These are phyloP conservation scores for Cryphonectria parasitica DNA, from an alignment of 2,329 filamentous ascomycete species.

Conservation along the genomic window DNA sequence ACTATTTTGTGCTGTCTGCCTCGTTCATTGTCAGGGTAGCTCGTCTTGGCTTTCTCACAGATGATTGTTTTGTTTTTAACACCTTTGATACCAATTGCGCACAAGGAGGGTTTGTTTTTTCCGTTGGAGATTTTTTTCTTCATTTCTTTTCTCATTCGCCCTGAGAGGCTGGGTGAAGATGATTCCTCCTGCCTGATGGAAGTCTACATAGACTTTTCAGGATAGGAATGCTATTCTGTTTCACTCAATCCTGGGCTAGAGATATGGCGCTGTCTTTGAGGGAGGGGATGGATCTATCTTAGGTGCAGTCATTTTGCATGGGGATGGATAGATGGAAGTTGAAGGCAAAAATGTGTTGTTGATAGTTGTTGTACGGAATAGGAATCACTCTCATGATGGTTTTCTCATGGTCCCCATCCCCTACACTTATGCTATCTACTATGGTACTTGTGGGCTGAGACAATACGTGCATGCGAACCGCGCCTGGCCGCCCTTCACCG, in stretches of 20 bases:
- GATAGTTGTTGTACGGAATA: neutral
- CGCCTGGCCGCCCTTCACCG: neutral
- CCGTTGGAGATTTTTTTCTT: neutral
- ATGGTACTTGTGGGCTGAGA: neutral
- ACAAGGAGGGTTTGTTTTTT: constrained; percentile 9
- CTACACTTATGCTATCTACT: neutral
- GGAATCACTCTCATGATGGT: neutral
- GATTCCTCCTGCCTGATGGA: neutral
- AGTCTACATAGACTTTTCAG: neutral
- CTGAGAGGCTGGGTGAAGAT: neutral
- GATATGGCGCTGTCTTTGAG: neutral
- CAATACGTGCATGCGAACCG: neutral
- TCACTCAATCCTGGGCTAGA: neutral
- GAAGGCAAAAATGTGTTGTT: neutral
- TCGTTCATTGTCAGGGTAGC: neutral
- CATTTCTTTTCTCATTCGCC: neutral
- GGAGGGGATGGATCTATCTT: neutral
- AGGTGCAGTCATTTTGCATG: neutral
- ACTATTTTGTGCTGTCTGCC: constrained; percentile 15
- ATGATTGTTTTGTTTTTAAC: neutral
- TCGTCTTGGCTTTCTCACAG: constrained; percentile 7
- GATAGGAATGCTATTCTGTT: too few relatives aligned
- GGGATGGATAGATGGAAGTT: neutral
- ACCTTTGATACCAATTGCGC: constrained; percentile 9
- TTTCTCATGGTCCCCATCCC: too few relatives aligned